Base-by-base conservation (phyloP, 1,139 yeast genomes). In the Pichia sp. region DNA sequence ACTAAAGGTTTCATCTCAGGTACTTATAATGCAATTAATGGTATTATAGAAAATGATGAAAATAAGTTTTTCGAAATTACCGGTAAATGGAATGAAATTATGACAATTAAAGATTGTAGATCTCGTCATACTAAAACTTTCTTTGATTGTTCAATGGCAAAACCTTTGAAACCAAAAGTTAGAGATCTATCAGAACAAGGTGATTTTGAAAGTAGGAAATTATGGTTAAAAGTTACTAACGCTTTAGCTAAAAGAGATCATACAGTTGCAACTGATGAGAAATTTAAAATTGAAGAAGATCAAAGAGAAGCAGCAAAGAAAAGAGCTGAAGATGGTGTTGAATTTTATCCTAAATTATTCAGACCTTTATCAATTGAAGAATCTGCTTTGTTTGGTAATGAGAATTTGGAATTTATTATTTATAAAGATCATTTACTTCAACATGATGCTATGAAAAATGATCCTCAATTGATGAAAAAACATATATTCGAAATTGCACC, bases 1-100 rank as follows among this genome's bases (percentile, higher is more conserved):
- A 84, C 94, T 1, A 91, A 91, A 62, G 98, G 98, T 1, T 85
- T 88, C 58, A 84, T 93, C 34, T 73, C 89, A 18, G 98, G 98
- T 19, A 76, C 93, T 1, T 91, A 91, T 60, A 94, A 91, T 61
- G 86, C 86, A 5, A 84, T 91, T 49, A 82, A 78, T 50, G 98
- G 97, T 39, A 62, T 62, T 2, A 69, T 91, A 36, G 79, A 72
- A 55, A 71, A 75, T 39, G 52, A 68, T 5, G 75, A 75, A 9
- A 77, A 83, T 52, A 67, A 66, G 1, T 63, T 82, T 34, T 88
- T 68, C 57, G 81, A 77, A 48, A 70, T 91, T 30, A 55, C 81
- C 5, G 98, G 98, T 15, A 91, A 91, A 62, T 91, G 98, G 98
- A 88, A 88, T 62, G 96, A 81, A 45, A 68, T 79, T 2, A 81